phyloP scores from a whole-genome alignment of 768 basidiomycete species.

The Sporobolomyces pararoseus region DNA sequence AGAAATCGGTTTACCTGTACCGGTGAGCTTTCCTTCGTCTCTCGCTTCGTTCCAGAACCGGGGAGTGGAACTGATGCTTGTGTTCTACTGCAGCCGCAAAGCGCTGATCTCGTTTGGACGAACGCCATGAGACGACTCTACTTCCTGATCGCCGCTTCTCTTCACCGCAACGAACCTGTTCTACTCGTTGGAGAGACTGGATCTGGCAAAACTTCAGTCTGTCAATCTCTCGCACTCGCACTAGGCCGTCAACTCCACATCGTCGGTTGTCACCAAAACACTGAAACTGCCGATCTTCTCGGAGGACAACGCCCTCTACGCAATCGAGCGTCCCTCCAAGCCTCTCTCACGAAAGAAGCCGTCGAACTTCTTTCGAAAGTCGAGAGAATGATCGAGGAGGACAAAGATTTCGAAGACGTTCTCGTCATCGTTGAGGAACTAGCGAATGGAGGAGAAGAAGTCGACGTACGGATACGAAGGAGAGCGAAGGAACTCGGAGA shows the following conservation, averaged over 20 bases:
- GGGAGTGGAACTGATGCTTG: neutral
- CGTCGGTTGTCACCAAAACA: constrained; percentile 96
- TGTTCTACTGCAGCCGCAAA: constrained; percentile 2
- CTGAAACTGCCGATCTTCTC: constrained; percentile 93
- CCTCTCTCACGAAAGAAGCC: constrained; percentile 50
- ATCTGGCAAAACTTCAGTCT: constrained; percentile 94
- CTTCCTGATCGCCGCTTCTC: constrained; percentile 73
- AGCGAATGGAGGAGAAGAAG: constrained; percentile 6
- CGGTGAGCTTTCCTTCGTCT: constrained; percentile 27
- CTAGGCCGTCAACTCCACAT: constrained; percentile 61
- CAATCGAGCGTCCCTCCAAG: constrained; percentile 61
- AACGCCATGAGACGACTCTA: constrained; percentile 86
- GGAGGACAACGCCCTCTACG: constrained; percentile 86
- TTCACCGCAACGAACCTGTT: constrained; percentile 88
- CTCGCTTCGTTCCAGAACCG: constrained; percentile 3
- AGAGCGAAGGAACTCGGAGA: constrained; percentile 43
- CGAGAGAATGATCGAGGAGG: neutral
- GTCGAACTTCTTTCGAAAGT: constrained; percentile 4
- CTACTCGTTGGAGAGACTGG: constrained; percentile 96
- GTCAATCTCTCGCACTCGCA: constrained; percentile 76
- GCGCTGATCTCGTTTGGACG: constrained; percentile 72
- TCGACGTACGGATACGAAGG: constrained; percentile 7
- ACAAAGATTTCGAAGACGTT: constrained; percentile 40
- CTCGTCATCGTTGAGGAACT: constrained; percentile 23
- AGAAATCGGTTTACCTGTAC: constrained; percentile 42